These are phyloP conservation scores for Periconia sp. DNA, from an alignment of 2,329 filamentous ascomycete genomes.

Conservation along the genomic window DNA sequence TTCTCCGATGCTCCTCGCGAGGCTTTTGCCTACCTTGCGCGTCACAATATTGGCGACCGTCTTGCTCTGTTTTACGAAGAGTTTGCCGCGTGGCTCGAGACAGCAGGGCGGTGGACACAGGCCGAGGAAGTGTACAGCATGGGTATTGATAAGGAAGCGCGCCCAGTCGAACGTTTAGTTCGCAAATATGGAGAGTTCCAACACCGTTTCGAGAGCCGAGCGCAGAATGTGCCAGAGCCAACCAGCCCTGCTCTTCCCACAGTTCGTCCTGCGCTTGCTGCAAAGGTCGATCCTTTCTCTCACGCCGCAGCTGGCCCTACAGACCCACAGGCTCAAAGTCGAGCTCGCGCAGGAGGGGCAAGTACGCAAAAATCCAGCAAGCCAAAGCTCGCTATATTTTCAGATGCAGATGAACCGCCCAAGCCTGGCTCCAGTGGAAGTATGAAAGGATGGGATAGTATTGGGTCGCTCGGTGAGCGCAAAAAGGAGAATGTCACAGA, in stretches of 20 bases:
- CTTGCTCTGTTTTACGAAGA: conserved; percentile 96
- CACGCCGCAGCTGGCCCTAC: conserved; percentile 49
- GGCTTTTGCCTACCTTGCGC: conserved; percentile 86
- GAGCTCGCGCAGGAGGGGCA: conserved; percentile 47
- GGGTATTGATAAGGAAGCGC: conserved; percentile 84
- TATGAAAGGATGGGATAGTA: conserved; percentile 82
- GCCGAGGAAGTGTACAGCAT: conserved; percentile 92
- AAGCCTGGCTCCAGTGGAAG: conserved; percentile 58
- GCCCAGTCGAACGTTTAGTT: conserved; percentile 75
- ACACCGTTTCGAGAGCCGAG: conserved; percentile 69
- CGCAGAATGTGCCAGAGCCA: conserved; percentile 65
- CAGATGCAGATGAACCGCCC: conserved; percentile 65
- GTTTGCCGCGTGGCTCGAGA: conserved; percentile 90
- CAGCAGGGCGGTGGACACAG: conserved; percentile 79
- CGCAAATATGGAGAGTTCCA: conserved; percentile 95
- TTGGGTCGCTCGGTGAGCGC: conserved; percentile 80
- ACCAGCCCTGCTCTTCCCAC: conserved; percentile 84
- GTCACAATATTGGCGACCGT: conserved; percentile 82
- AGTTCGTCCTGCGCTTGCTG: conserved; percentile 78
- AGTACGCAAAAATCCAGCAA: conserved; percentile 65
- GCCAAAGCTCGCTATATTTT: conserved; percentile 88
- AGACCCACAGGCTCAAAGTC: conserved; percentile 66
- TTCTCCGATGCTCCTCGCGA: conserved; percentile 94
- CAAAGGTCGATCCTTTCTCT: conserved; percentile 80
- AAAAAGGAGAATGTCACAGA: conserved; percentile 93